Base-by-base conservation (phyloP, 2,329 filamentous ascomycete species). In the Aspergillus aculeatinus region DNA sequence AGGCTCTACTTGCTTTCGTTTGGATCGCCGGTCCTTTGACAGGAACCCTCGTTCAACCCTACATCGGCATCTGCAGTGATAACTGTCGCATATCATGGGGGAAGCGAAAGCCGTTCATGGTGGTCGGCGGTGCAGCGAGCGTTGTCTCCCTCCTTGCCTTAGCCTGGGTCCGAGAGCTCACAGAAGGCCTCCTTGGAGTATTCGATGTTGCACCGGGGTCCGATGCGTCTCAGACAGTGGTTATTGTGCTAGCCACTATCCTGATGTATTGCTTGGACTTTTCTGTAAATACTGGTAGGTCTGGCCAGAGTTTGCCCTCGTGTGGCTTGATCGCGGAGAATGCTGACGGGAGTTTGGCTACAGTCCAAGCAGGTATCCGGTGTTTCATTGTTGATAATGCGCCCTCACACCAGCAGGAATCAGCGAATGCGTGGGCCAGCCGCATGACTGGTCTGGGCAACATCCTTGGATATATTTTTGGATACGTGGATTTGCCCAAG, bases 301-400 rank as follows among this genome's bases (percentile, higher is more conserved):
- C 16, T 19, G 39, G 7, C 39, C 14, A 44, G 39, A 35, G 4
- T 4, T 44, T 7, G 42, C 31, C 19, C 25, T 14, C 19, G 7
- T 7, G 14, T 52, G 31, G n/a, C 23, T 33, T 5, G 21, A 10
- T 27, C 31, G 6, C 11, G 6, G 10, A 48, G 27, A 47, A 47
- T 11, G 42, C 44, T 48, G 21, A 55, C 21, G 6, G 31, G 27
- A 55, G 31, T 11, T 25, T 31, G 12, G 6, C n/a, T 21, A 12
- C 65, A 85, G 91, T 98, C 35, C 94, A 98, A 83, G 94, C 95
- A 52, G 90, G 88, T 4, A 90, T 97, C 70, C 86, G 93, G 65
- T 92, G 93, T 25, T 96, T 96, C 73, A 96, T 98, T 57, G 90
- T 97, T 25, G 94, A 98, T 72, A 94, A 92, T 70, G 90, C 91